Evolutionary conservation across 179 eudicot species (phyloP).

Genomic region (Kewa caespitosa): DNA sequence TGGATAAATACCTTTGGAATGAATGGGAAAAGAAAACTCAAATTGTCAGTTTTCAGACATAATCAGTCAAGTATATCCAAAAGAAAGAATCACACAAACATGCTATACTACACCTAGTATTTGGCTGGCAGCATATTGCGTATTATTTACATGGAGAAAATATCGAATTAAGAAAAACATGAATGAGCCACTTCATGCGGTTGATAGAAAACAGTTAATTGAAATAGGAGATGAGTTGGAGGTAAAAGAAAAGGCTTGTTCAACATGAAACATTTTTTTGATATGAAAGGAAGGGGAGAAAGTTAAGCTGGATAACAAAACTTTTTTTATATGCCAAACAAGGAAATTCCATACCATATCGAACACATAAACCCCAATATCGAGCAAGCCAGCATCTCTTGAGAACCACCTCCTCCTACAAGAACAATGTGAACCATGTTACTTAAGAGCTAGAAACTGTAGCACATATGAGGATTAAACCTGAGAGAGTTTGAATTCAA

Average conservation of each 20-base stretch:
- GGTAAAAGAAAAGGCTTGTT: conserved; percentile 5
- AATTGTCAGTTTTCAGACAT: conserved; percentile 5
- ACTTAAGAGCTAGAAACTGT: conserved; percentile 24
- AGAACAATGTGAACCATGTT: conserved; percentile 38
- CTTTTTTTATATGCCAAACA: conserved; percentile 7
- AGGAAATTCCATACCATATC: conserved; percentile 47
- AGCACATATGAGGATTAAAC: conserved; percentile 2
- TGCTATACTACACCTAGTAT: conserved; percentile 4
- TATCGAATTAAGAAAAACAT: neutral
- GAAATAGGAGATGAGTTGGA: neutral
- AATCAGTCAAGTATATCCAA: neutral
- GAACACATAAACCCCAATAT: conserved; percentile 77
- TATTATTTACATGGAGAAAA: neutral
- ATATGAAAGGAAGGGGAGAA: neutral
- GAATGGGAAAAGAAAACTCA: conserved; percentile 1
- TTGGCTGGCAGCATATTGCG: neutral
- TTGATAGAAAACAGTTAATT: neutral
- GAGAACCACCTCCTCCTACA: conserved; percentile 93
- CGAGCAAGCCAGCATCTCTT: conserved; percentile 99
- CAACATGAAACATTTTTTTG: conserved; percentile 2
- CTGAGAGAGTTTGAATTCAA: conserved; percentile 18
- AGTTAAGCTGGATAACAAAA: conserved; percentile 1
- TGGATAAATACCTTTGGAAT: conserved; percentile 62
- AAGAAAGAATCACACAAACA: neutral
- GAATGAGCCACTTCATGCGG: neutral